Percentiles rank a stretch among this genome's conserved stretches.
Evolutionary conservation across 331 rosid species (phyloP).

Genomic region (Spiraea crenata): DNA sequence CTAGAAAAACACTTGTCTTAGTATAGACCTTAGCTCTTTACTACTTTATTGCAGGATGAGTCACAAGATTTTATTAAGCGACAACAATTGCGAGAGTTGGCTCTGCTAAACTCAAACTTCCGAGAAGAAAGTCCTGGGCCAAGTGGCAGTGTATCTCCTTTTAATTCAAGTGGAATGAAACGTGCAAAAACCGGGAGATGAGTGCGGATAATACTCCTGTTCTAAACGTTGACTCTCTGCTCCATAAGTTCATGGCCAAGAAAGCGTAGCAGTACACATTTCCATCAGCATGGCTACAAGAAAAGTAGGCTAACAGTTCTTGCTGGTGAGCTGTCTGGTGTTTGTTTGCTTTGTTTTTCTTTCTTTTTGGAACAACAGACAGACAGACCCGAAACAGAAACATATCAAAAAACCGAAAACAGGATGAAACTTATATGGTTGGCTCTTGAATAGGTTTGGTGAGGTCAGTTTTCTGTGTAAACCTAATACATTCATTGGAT

Average conservation of each 20-base stretch:
- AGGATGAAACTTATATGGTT: constrained; percentile 36
- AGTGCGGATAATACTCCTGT: constrained; percentile 23
- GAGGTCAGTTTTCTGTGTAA: constrained; percentile 42
- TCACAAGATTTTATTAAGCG: constrained; percentile 84
- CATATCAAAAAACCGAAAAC: constrained; percentile 7
- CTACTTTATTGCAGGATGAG: constrained; percentile 62
- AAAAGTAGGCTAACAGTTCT: constrained; percentile 54
- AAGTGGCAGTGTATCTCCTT: constrained; percentile 85
- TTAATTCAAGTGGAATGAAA: constrained; percentile 94
- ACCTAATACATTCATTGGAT: constrained; percentile 82
- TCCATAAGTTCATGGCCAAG: constrained; percentile 36
- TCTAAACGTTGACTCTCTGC: constrained; percentile 31
- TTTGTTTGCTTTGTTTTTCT: constrained; percentile 33
- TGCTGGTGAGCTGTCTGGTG: constrained; percentile 67
- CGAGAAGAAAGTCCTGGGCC: constrained; percentile 96
- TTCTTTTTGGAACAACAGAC: constrained; percentile 34
- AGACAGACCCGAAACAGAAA: constrained; percentile 35
- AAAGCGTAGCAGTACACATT: constrained; percentile 31
- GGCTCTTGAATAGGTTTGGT: constrained; percentile 70
- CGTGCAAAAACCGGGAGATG: constrained; percentile 92
- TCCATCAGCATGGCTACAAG: constrained; percentile 45
- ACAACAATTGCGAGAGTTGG: constrained; percentile 89
- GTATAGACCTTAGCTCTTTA: constrained; percentile 16
- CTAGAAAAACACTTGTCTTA: background rate
- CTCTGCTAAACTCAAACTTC: constrained; percentile 81